Conservation (phyloP, 2,329 filamentous ascomycete species). For the Aurifilum marmelostoma region DNA sequence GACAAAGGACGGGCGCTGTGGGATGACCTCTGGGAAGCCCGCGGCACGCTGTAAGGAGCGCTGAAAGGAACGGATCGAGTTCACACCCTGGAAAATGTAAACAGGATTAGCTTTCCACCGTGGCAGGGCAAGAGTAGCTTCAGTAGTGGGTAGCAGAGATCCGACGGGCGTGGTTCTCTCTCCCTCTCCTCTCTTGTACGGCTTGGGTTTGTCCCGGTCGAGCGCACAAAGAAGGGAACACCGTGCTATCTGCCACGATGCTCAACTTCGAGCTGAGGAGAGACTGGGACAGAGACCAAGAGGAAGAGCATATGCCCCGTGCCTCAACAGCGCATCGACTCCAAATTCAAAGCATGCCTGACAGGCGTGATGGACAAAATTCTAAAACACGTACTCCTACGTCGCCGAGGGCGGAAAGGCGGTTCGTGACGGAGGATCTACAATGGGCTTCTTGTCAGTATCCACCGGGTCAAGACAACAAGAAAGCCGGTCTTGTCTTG, state of each 20-base stretch:
- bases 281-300: not conserved
- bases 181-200: too few relatives aligned
- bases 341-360: too few relatives aligned
- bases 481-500: not conserved
- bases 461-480: not conserved
- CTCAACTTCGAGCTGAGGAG: not conserved
- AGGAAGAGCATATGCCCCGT: not conserved
- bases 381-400: slow-evolving; percentile 55
- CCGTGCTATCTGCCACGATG: too few relatives aligned
- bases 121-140: not conserved
- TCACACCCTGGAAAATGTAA: slow-evolving; percentile 62
- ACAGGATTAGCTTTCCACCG: not conserved
- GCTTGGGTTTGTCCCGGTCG: not conserved
- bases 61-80: slow-evolving; percentile 92
- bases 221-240: too few relatives aligned
- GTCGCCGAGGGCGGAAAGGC: slow-evolving; percentile 63
- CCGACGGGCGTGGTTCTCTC: not conserved
- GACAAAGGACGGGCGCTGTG: slow-evolving; percentile 75
- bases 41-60: slow-evolving; percentile 91
- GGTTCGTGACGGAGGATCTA: slow-evolving; percentile 63
- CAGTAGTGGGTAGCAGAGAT: not conserved
- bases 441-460: slow-evolving; percentile 3
- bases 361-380: too few relatives aligned
- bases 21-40: slow-evolving; percentile 84
- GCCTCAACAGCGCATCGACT: not conserved